A percentile compares a stretch with the other conserved stretches of the same genome.
phyloP scores from a whole-genome alignment of 2,329 filamentous ascomycete species.

The Plenodomus lindquistii region DNA sequence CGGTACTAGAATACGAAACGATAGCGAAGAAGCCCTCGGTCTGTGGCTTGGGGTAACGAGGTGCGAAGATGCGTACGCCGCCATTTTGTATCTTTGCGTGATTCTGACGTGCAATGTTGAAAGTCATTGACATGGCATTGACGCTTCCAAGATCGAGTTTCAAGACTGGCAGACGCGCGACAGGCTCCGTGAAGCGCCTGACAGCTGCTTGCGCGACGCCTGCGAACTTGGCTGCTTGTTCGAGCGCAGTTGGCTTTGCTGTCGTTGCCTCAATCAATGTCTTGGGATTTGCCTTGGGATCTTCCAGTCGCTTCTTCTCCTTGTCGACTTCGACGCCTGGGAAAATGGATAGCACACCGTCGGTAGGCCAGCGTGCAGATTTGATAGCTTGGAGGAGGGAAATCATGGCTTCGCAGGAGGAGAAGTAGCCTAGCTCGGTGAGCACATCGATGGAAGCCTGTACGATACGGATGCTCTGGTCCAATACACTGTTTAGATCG shows the following conservation, averaged over 20 bases:
- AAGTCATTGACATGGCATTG: constrained; percentile 65
- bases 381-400: constrained; percentile 89
- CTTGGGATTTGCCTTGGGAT: constrained; percentile 38
- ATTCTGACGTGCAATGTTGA: constrained; percentile 71
- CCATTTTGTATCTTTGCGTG: constrained; percentile 35
- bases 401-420: constrained; percentile 80
- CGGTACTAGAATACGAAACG: constrained; percentile 66
- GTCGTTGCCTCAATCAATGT: constrained; percentile 47
- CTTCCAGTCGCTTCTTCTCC: constrained; percentile 50
- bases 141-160: constrained; percentile 63
- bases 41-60: constrained; percentile 90
- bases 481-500: constrained; percentile 84
- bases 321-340: constrained; percentile 65
- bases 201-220: constrained; percentile 53
- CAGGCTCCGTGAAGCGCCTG: constrained; percentile 61
- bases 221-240: constrained; percentile 53
- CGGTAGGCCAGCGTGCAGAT: constrained; percentile 85
- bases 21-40: constrained; percentile 92
- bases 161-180: constrained; percentile 70
- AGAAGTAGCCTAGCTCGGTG: constrained; percentile 82
- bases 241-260: constrained; percentile 22
- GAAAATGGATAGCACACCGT: constrained; percentile 77
- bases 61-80: constrained; percentile 80
- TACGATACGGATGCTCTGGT: constrained; percentile 95
- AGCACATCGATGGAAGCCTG: constrained; percentile 94